Evolutionary conservation across 106 monocot species (phyloP).

Genomic region (Acorus gramineus): DNA sequence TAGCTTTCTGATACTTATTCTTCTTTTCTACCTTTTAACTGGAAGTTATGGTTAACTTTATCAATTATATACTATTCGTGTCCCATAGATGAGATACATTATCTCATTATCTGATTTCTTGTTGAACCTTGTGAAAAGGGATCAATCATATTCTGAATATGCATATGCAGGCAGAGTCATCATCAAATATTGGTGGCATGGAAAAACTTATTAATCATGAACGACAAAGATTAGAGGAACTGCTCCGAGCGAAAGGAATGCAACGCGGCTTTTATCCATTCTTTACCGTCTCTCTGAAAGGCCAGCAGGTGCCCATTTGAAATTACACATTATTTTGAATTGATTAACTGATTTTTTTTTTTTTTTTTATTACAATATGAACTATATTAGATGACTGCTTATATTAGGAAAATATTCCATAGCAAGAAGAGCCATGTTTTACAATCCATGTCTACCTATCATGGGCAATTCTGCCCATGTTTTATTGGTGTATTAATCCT

Average conservation of each 20-base stretch:
- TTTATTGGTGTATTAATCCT: no score
- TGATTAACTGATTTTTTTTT: not conserved
- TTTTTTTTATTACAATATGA: not conserved
- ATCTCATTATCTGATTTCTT: not conserved
- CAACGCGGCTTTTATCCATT: slow-evolving; percentile 53
- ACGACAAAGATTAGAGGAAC: slow-evolving; percentile 49
- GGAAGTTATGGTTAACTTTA: no score
- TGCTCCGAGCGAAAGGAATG: slow-evolving; percentile 42
- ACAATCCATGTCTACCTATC: no score
- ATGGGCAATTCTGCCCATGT: no score
- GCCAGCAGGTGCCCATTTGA: slow-evolving; percentile 40
- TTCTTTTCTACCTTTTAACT: no score
- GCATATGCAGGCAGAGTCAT: not conserved
- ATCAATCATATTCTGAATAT: not conserved
- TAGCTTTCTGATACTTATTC: no score
- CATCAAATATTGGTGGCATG: not conserved
- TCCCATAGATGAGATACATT: not conserved
- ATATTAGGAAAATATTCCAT: no score
- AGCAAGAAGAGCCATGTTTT: no score
- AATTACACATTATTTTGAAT: not conserved
- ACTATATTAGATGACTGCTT: no score
- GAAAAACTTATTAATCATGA: slow-evolving; percentile 28
- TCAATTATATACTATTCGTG: no score
- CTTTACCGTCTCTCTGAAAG: slow-evolving; percentile 42
- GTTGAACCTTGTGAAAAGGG: not conserved